Evolutionary conservation across 1,284 basidiomycete species (phyloP), one percentile per base, ranked within the genome.

Genomic region (Ceratobasidium papillatum): DNA sequence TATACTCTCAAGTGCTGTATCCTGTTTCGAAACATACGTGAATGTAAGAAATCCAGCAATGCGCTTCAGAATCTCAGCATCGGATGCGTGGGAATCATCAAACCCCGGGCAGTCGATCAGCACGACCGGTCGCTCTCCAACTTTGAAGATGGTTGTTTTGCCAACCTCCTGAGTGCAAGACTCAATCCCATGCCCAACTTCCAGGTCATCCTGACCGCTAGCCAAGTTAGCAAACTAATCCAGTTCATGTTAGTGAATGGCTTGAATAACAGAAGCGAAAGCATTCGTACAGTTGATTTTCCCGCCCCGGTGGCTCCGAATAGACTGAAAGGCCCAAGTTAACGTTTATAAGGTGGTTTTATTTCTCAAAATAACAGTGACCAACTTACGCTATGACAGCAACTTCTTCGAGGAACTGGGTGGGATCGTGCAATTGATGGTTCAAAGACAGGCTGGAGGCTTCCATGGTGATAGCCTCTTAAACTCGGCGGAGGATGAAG

Each of bases 91-190:
- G 7, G 84, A 83, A 56, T 84, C 84, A 73, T 85, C 84, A 76
- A 85, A 84, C 11, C 83, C 84, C 54, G 83, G 83, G 17, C 83
- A 22, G 38, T 84, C 83, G 7, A 84, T 78, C 75, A 83, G 64
- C 59, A 80, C 81, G 75, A 84, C 75, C 1, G n/a, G 47, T 22
- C 32, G 4, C 11, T 25, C 41, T 8, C 38, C 58, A 22, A 72
- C 27, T 7, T 25, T 22, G 38, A 72, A 61, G 2, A 36, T 4
- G 4, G 4, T 14, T 1, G 22, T 63, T 9, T 25, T 5, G 17
- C 7, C 56, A 17, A 83, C 82, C 49, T 81, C 80, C 45, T 76
- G 79, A 27, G 83, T 83, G 43, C 83, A 84, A 41, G 83, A 84
- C 65, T 81, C 78, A 41, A 84, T 77, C 43, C 80, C 80, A 36